Evolutionary conservation across 2,329 filamentous ascomycete genomes (phyloP).

Genomic region (Boeremia lycopersici): DNA sequence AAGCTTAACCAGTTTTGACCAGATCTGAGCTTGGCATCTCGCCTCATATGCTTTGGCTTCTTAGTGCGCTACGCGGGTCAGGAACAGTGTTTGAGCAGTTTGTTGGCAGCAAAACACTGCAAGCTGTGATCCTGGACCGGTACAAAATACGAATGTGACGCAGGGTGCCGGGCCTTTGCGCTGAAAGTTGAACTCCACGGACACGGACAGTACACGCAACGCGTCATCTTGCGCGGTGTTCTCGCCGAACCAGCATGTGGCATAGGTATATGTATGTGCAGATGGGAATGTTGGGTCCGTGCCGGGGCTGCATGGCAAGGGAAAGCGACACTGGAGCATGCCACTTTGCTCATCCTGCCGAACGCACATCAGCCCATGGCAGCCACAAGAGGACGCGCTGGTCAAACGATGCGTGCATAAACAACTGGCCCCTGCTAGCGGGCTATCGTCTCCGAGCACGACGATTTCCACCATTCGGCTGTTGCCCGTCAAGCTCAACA

Average conservation of each 20-base stretch:
- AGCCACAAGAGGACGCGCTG: constrained; percentile 12
- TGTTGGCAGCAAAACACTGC: too few relatives aligned
- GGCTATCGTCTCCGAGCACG: background rate
- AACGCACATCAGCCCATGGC: constrained; percentile 3
- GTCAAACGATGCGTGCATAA: constrained; percentile 24
- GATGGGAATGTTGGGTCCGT: background rate
- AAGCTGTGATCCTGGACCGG: too few relatives aligned
- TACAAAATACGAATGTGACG: too few relatives aligned
- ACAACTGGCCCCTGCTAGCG: constrained; percentile 6
- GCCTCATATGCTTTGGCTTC: background rate
- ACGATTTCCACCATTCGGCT: constrained; percentile 1
- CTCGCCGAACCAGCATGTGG: background rate
- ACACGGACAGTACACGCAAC: background rate
- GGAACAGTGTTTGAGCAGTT: too few relatives aligned
- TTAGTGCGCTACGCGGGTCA: background rate
- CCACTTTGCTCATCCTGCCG: constrained; percentile 3
- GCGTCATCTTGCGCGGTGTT: background rate
- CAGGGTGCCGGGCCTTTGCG: too few relatives aligned
- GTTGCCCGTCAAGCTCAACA: background rate
- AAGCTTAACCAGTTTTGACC: background rate
- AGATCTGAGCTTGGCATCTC: background rate
- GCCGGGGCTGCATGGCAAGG: background rate
- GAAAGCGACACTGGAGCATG: constrained; percentile 1
- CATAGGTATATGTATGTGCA: background rate
- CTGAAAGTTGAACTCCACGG: too few relatives aligned